Conservation (phyloP, 2,329 filamentous ascomycete species). For the Diaporthe humulicola region DNA sequence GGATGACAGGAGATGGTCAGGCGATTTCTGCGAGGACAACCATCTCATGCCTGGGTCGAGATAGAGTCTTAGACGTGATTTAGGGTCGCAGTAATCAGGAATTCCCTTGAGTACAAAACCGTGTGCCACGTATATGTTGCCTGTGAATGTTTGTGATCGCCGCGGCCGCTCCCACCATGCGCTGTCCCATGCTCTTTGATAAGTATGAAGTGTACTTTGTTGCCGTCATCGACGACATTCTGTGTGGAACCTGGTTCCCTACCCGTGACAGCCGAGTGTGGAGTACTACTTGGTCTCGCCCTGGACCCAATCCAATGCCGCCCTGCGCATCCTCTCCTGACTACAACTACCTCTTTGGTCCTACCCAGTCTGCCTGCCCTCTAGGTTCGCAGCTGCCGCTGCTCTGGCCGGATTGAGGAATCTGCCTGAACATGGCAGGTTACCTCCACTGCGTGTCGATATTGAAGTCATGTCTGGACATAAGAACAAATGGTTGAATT, state of each 20-base stretch:
- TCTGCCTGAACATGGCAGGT: neutral
- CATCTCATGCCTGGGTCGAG: conserved; percentile 51
- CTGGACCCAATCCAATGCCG: neutral
- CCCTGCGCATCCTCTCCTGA: no score
- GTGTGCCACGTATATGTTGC: neutral
- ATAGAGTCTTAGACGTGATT: conserved; percentile 52
- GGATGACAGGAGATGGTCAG: conserved; percentile 49
- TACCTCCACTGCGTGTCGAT: no score
- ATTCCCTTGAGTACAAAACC: conserved; percentile 36
- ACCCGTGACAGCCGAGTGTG: neutral
- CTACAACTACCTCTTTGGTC: neutral
- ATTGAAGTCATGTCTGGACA: neutral
- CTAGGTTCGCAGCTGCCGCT: neutral
- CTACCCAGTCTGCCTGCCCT: neutral
- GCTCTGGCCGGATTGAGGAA: neutral
- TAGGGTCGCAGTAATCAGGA: conserved; percentile 41
- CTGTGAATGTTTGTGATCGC: neutral
- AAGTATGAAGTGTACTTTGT: no score
- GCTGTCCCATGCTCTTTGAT: neutral
- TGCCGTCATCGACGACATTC: neutral
- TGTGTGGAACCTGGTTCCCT: no score
- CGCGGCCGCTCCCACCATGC: no score
- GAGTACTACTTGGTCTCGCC: neutral
- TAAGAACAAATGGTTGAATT: neutral
- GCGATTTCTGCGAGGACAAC: conserved; percentile 49